Evolutionary conservation across 306 rosid species (phyloP).

Genomic region (Malus orientalis): DNA sequence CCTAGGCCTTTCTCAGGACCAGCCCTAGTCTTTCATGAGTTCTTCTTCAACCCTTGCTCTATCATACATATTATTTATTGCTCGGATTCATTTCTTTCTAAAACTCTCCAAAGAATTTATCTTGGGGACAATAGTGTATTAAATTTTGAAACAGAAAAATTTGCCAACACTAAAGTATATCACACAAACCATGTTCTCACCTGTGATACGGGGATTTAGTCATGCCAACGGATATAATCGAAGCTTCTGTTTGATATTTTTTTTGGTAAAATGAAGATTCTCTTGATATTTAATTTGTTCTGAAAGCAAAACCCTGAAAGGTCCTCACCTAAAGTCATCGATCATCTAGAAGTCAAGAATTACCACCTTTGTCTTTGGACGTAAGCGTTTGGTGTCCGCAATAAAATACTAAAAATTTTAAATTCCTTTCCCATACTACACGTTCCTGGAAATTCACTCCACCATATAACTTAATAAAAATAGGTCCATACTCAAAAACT

Average conservation of each 20-base stretch:
- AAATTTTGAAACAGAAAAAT: too few relatives aligned
- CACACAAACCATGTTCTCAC: background rate
- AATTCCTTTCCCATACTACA: background rate
- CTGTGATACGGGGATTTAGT: background rate
- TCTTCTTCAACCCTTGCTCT: too few relatives aligned
- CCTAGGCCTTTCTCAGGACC: too few relatives aligned
- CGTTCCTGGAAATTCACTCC: background rate
- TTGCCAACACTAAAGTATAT: too few relatives aligned
- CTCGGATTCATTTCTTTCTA: too few relatives aligned
- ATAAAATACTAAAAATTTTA: background rate
- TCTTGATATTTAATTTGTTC: background rate
- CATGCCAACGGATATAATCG: background rate
- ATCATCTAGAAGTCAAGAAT: slow-evolving; percentile 15
- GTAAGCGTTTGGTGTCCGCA: background rate
- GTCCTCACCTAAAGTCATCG: background rate
- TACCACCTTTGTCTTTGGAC: background rate
- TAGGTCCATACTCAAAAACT: background rate
- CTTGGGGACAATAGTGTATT: too few relatives aligned
- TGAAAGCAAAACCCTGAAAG: background rate
- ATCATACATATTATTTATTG: too few relatives aligned
- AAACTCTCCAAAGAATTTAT: too few relatives aligned
- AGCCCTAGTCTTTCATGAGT: too few relatives aligned
- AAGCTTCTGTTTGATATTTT: background rate
- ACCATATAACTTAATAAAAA: background rate
- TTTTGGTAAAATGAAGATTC: background rate